Evolutionary conservation across 768 basidiomycete genomes (phyloP), one percentile per base, ranked within the genome.

Genomic region (Lentinula sp.): DNA sequence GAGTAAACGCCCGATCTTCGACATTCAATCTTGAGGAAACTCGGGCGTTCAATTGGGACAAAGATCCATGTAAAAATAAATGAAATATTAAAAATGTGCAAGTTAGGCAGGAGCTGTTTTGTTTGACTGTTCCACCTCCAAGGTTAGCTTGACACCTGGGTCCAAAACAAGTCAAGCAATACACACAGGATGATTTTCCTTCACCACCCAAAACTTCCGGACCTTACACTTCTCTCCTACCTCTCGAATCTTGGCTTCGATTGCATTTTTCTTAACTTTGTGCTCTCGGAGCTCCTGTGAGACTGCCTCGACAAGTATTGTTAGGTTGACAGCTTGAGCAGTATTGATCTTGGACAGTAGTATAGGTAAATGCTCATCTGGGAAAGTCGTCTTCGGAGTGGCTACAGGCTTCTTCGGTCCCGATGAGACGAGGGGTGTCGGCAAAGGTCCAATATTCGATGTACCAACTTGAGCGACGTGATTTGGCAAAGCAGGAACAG

Each of bases 231-330:
- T 93, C 72, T 87, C 88, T 15, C 83, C 79, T 11, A 93, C 80
- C 71, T 93, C 90, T 50, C 82, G 78, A 40, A 95, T 77, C 70
- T 93, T 93, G 2, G 84, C 85, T 71, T 92, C 90, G 49, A 95
- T 85, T 4, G 89, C 84, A 54, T 86, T 89, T 79, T 93, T 94
- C 77, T 88, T 92, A 63, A 93, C 81, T 60, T 86, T 87, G 64
- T 88, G 75, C n/a, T 70, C 71, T 35, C 83, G 83, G 43, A 93
- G 75, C 31, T 88, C 88, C 63, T 87, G 83, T 66, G 86, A 83
- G 64, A 93, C 80, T 7, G 83, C 79, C 62, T 93, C 91, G 0
- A 93, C 80, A 32, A 95, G 81, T 59, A 84, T 80, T 7, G 78
- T 79, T 28, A 91, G 75, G 63, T 78, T 92, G 7, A 80, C 76